These are phyloP conservation scores for Maudiozyma pseudohumilis DNA, from an alignment of 805 yeast genomes.

Conservation along the genomic window DNA sequence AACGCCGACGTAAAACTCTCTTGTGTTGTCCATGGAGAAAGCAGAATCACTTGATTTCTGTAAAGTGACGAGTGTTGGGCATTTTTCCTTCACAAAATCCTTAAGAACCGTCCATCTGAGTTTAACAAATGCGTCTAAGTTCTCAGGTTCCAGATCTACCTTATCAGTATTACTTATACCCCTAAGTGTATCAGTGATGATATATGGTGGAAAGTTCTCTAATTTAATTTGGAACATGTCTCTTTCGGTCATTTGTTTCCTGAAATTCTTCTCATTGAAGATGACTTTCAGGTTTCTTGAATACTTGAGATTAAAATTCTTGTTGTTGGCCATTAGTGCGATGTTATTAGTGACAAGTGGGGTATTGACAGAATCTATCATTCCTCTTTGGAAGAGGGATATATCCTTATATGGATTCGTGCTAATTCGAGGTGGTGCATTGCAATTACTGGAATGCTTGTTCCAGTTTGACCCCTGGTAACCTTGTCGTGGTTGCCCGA, in stretches of 20 bases:
- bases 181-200: conserved; percentile 15
- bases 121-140: conserved; percentile 22
- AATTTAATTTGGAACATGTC: conserved; percentile 27
- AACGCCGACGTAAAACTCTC: conserved; percentile 30
- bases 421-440: too few relatives aligned
- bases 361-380: too few relatives aligned
- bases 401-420: too few relatives aligned
- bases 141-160: conserved; percentile 12
- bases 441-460: too few relatives aligned
- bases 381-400: too few relatives aligned
- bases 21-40: conserved; percentile 16
- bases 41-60: conserved; percentile 4
- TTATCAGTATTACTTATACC: background rate
- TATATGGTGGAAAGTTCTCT: conserved; percentile 27
- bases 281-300: conserved; percentile 23
- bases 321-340: too few relatives aligned
- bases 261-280: conserved; percentile 26
- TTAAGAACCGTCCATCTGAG: conserved; percentile 32
- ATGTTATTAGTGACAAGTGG: too few relatives aligned
- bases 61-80: conserved; percentile 20
- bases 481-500: too few relatives aligned
- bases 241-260: conserved; percentile 29
- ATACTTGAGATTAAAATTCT: conserved; percentile 6
- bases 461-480: too few relatives aligned
- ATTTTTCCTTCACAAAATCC: conserved; percentile 29